Evolutionary conservation across 768 basidiomycete genomes (phyloP), one percentile per base, ranked within the genome.

Genomic region (Cystobasidium onofrii): DNA sequence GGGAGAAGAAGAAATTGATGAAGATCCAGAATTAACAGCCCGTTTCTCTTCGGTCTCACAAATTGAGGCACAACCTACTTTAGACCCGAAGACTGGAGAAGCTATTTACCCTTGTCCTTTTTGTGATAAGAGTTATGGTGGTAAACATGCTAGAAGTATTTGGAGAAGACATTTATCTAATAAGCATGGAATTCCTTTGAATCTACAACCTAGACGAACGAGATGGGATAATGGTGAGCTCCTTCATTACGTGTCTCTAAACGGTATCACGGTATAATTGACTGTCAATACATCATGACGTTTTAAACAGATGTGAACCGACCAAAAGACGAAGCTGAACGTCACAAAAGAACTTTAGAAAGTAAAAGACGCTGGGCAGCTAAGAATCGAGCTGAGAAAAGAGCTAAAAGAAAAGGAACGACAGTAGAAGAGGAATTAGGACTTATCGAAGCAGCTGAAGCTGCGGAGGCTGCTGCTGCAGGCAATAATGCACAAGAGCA

Each of bases 171-270:
- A 83, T 76, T 69, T 83, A 69, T 81, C 82, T 78, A 82, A 83
- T 75, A 83, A 83, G 74, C 83, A 83, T 77, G 80, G 79, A 18
- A 81, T 83, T 31, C 80, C 81, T 23, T 62, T 83, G 46, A 76
- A 74, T n/a, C 72, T 78, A n/a, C 83, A 83, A 76, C 79, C 80
- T 44, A 79, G 81, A 64, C 75, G 81, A 69, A 82, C 81, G 33
- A 77, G 83, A 57, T 83, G 83, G 83, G 83, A 83, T 75, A 78
- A 78, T 67, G 80, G 83, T 82, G 64, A 79, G 81, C n/a, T n/a
- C n/a, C n/a, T n/a, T n/a, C n/a, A n/a, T n/a, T n/a, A n/a, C n/a
- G n/a, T n/a, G n/a, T n/a, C n/a, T n/a, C n/a, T n/a, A n/a, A n/a
- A n/a, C n/a, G n/a, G n/a, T n/a, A n/a, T n/a, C n/a, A n/a, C n/a